Evolutionary conservation across 305 asterid genomes (phyloP), one percentile per base, ranked within the genome.

Genomic region (Solanum aculeatissimum): DNA sequence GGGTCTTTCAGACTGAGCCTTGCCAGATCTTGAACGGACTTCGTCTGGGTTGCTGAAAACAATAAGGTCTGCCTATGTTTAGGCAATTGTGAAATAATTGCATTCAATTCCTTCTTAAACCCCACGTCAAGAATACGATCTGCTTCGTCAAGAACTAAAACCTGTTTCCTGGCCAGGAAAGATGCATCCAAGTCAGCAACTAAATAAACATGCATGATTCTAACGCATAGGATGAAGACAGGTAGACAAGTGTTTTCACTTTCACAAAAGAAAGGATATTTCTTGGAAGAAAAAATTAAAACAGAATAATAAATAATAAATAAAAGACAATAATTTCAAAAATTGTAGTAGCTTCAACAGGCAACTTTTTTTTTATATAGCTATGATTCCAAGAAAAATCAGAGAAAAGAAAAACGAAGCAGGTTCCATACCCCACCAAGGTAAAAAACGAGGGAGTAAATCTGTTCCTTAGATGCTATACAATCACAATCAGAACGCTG

Each of bases 1-100:
- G 98, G 98, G 86, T 97, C 99, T 91, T 97, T 97, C 87, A 97
- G 93, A 87, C 99, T 95, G 83, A 95, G 98, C 83, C 99, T 93
- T 53, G 98, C 99, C 86, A 97, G 98, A 90, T 94, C 97, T 91
- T 95, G 94, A 83, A 95, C 94, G 47, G 98, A 94, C 90, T 97
- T 97, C 55, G 98, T 95, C 84, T 97, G 99, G n/a, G 99, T 95
- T 84, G 99, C 99, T 19, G 99, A 97, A 89, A 94, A 97, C 43
- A 97, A 89, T 2, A 97, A 88, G 32, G 99, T 97, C 83, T 95
- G 99, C 81, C 99, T 87, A 18, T 82, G 84, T 88, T 93, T 97
- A 79, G 99, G 99, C 86, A 97, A 87, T 85, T 97, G 99, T 55
- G 99, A 97, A 83, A 97, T 90, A 58, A 97, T 94, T 43, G 99